Evolutionary conservation across 805 yeast genomes (phyloP), one percentile per base, ranked within the genome.

Genomic region (Starmerella potacharoeniae): DNA sequence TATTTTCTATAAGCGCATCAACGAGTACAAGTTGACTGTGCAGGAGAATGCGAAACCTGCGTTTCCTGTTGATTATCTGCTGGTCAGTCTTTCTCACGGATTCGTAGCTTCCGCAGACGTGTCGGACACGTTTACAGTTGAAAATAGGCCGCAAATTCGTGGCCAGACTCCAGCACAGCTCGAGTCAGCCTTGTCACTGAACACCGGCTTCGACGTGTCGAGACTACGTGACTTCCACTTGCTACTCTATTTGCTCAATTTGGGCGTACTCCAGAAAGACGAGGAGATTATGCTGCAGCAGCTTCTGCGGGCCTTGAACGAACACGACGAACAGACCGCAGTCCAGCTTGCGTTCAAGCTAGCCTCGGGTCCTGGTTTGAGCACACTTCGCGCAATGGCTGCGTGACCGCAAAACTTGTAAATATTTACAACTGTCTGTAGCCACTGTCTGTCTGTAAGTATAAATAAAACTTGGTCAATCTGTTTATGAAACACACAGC

Each of bases 21-120:
- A 93, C 66, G 97, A 93, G 70, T 93, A 93, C 70, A 86, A 86
- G 4, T 72, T 88, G 34, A 81, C 87, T 39, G 95, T 93, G n/a
- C 88, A 88, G 64, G 79, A 81, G 43, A 84, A 86, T 65, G 95
- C 96, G 1, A 84, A 84, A 64, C 96, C 96, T 0, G 85, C 93
- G 29, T 86, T 89, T 67, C 97, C 97, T 1, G 89, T 85, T n/a
- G 96, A 89, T 58, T 89, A 86, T 66, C 69, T 89, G 57, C 70
- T 93, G 52, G 95, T 91, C 0, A 83, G 96, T 2, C 71, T 91
- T 58, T 83, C 95, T 5, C 97, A 93, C 68, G 96, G 97, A 3
- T 91, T 93, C 77, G 95, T 96, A 1, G 51, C 53, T 11, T 4
- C 53, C 8, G 47, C n/a, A 6, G 46, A 55, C 6, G 1, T 37